Evolutionary conservation across 1,139 yeast species (phyloP), one percentile per base, ranked within the genome.

Genomic region (Casaregolazyma suthepensis): DNA sequence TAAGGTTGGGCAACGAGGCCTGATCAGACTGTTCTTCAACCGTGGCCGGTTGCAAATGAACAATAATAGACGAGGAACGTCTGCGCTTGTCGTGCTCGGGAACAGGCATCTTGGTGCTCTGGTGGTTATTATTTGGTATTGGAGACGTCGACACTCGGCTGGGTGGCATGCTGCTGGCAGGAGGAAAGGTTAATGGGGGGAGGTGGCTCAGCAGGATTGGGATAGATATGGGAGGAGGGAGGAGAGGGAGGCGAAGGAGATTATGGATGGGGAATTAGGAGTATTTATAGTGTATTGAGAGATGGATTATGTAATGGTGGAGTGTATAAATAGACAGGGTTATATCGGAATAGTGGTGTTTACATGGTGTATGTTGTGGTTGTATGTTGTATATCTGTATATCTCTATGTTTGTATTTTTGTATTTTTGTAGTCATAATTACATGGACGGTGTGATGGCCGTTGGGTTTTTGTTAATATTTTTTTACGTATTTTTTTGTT

Each of bases 11-110:
- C 61, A 85, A 81, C 53, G 91, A 78, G 53, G 87, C 85, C 71
- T 93, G 98, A 70, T 93, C 99, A 64, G 87, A 88, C 66, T 85
- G 89, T 51, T 93, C 95, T 63, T 91, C 98, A 63, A 87, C 81
- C 15, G 91, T 85, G 66, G 93, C 98, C 20, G 96, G 96, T 67
- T 88, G 95, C 56, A 93, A 86, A 66, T 90, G 97, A 53, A 73
- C 71, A 61, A 93, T 87, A 56, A 85, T 77, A 42, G 85, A 78
- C 9, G 87, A 81, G 2, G 87, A 82, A 52, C 89, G 75, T 61
- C 87, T 69, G 46, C 74, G 63, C 44, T 63, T 58, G 47, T 56
- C 57, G 15, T 22, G 26, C 17, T 35, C 40, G 7, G 40, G 40
- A 13, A 35, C 40, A 2, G 40, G 6, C 40, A 35, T 35, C 13